Evolutionary conservation across 805 yeast genomes (phyloP).

Genomic region (Metschnikowia chrysomelidarum): DNA sequence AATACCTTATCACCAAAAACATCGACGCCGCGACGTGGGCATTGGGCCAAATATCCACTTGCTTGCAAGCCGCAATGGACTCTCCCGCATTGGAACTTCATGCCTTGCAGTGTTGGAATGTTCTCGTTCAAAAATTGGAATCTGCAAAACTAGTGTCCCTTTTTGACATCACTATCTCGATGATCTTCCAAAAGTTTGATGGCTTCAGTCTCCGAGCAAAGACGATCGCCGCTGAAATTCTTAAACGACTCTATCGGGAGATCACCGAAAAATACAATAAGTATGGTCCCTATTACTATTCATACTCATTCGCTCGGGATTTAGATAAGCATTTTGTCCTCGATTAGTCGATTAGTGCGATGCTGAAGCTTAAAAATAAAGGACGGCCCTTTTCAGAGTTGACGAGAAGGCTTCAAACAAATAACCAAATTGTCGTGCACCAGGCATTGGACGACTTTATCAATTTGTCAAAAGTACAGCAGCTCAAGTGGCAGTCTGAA

Average conservation of each 20-base stretch:
- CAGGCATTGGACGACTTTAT: slow-evolving; percentile 69
- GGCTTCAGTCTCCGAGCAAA: slow-evolving; percentile 49
- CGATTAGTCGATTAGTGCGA: slow-evolving; percentile 25
- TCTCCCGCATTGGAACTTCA: slow-evolving; percentile 55
- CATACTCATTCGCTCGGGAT: slow-evolving; percentile 42
- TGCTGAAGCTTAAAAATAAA: slow-evolving; percentile 32
- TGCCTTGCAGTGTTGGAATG: slow-evolving; percentile 67
- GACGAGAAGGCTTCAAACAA: slow-evolving; percentile 54
- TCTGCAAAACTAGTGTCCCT: slow-evolving; percentile 60
- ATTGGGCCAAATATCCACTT: slow-evolving; percentile 81
- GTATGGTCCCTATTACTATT: slow-evolving; percentile 52
- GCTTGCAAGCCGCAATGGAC: slow-evolving; percentile 77
- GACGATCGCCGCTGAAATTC: slow-evolving; percentile 49
- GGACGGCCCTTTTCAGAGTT: slow-evolving; percentile 48
- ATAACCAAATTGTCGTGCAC: slow-evolving; percentile 66
- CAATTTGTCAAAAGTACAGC: slow-evolving; percentile 50
- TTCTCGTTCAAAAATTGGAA: slow-evolving; percentile 55
- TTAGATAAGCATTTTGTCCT: slow-evolving; percentile 23
- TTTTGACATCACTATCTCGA: slow-evolving; percentile 70
- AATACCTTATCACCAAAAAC: slow-evolving; percentile 56
- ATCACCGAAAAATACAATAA: slow-evolving; percentile 34
- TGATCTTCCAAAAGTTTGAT: slow-evolving; percentile 67
- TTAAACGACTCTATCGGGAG: slow-evolving; percentile 36
- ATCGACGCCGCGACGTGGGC: slow-evolving; percentile 55
- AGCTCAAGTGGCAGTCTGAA: slow-evolving; percentile 46